phyloP scores from a whole-genome alignment of 768 basidiomycete genomes.

The Gymnopilus junonius region DNA sequence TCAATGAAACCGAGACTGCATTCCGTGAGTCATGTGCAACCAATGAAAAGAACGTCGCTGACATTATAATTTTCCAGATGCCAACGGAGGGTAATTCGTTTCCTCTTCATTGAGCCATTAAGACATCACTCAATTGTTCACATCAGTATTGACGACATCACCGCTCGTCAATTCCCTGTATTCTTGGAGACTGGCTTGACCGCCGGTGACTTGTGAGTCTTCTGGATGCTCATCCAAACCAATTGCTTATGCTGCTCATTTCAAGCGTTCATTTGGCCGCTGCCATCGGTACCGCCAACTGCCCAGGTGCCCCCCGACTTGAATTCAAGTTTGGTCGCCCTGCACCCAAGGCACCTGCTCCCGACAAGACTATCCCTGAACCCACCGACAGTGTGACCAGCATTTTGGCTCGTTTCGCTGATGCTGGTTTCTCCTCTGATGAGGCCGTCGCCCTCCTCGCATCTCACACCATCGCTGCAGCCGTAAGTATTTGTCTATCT shows the following conservation, averaged over 20 bases:
- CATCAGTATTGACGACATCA: slow-evolving; percentile 27
- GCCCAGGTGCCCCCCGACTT: slow-evolving; percentile 41
- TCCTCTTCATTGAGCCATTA: not conserved
- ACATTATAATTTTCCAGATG: slow-evolving; percentile 7
- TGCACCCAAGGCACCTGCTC: slow-evolving; percentile 24
- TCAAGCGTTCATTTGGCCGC: slow-evolving; percentile 27
- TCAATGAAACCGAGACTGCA: slow-evolving; percentile 26
- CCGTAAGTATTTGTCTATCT: slow-evolving; percentile 8
- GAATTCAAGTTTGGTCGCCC: slow-evolving; percentile 36
- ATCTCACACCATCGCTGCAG: slow-evolving; percentile 33
- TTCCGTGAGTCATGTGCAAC: slow-evolving; percentile 22
- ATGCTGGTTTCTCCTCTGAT: slow-evolving; percentile 30
- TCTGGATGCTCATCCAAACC: not conserved
- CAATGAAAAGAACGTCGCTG: not conserved
- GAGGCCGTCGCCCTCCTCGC: slow-evolving; percentile 32
- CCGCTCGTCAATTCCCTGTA: slow-evolving; percentile 23
- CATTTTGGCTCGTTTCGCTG: slow-evolving; percentile 32
- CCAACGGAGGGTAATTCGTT: slow-evolving; percentile 16
- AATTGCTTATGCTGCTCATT: not conserved
- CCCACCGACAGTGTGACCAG: slow-evolving; percentile 29
- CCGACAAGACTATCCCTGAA: slow-evolving; percentile 28
- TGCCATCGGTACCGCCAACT: slow-evolving; percentile 37
- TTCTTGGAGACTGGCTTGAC: slow-evolving; percentile 21
- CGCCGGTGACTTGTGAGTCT: slow-evolving; percentile 28
- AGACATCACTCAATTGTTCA: not conserved